phyloP scores from a whole-genome alignment of 1,284 basidiomycete genomes.

The Leccinum pachyderme region DNA sequence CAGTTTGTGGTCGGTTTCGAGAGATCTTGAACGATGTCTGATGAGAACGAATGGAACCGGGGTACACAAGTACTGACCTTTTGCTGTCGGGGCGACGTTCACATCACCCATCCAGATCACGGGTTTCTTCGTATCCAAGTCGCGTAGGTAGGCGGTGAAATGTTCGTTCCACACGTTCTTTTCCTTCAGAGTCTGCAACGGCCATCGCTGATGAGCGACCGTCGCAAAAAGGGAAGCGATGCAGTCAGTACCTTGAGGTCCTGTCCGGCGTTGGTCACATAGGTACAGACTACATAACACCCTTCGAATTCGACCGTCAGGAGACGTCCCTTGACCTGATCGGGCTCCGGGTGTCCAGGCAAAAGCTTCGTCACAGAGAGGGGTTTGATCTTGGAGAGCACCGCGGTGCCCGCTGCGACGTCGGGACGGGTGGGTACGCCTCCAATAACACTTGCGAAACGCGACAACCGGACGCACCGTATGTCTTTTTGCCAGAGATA shows the following conservation, averaged over 20 bases:
- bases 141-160: slow-evolving; percentile 70
- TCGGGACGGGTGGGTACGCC: not conserved
- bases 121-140: slow-evolving; percentile 74
- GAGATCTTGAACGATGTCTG: slow-evolving; percentile 46
- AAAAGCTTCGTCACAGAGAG: slow-evolving; percentile 64
- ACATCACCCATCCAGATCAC: slow-evolving; percentile 90
- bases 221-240: not conserved
- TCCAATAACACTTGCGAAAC: not conserved
- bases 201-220: slow-evolving; percentile 1
- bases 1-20: slow-evolving; percentile 62
- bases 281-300: slow-evolving; percentile 76
- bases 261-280: slow-evolving; percentile 85
- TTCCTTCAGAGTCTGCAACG: slow-evolving; percentile 59
- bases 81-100: slow-evolving; percentile 79
- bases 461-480: slow-evolving; percentile 46
- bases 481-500: slow-evolving; percentile 73
- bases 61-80: slow-evolving; percentile 41
- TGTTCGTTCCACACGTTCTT: slow-evolving; percentile 78
- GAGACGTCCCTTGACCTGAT: slow-evolving; percentile 69
- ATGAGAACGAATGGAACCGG: not conserved
- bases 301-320: slow-evolving; percentile 78
- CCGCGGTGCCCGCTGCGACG: slow-evolving; percentile 72
- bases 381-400: slow-evolving; percentile 78
- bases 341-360: slow-evolving; percentile 68
- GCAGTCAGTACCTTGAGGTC: slow-evolving; percentile 68